Evolutionary conservation across 805 yeast species (phyloP), one percentile per base, ranked within the genome.

Genomic region (Yamadazyma tumulicola): DNA sequence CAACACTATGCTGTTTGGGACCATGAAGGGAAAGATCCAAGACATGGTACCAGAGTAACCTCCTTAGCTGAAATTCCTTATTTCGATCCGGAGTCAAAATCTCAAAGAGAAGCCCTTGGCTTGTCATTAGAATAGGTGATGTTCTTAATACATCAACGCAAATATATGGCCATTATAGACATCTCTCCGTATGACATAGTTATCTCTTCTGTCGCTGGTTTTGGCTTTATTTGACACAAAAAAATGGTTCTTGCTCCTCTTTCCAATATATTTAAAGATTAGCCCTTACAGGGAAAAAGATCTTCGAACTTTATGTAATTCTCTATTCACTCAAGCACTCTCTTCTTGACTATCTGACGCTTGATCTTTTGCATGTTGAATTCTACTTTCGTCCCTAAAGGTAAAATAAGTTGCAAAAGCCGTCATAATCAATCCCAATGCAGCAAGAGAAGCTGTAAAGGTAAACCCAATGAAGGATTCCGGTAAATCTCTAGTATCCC

Each of bases 1-100:
- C 66, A 66, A 37, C 85, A 78, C 57, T 57, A 61, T 38, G 78
- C 79, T 9, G 67, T 74, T n/a, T 61, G 68, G 57, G 79, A 73
- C 45, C 69, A 72, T 51, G 74, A 69, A 42, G 63, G 61, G 6
- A 34, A 49, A 29, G 68, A 61, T 32, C 61, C 69, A 8, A 55
- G 77, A 56, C 80, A 74, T 42, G 80, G 75, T 23, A 69, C 73
- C 3, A 69, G 81, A 46, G 65, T 61, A 15, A 55, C 64, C 0
- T 53, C 79, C 1, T 61, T 76, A 41, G 81, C 77, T 14, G 80
- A 76, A 42, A 49, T 56, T 32, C 82, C 81, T 2, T 66, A 35
- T 55, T 75, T 66, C 48, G 78, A 74, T 45, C 64, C 68, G 18
- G 49, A 58, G 4, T 70, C 77, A 3, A 69, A 68, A 48, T 67